Base-by-base conservation (phyloP, 2,329 filamentous ascomycete species). In the Capronia coronata region DNA sequence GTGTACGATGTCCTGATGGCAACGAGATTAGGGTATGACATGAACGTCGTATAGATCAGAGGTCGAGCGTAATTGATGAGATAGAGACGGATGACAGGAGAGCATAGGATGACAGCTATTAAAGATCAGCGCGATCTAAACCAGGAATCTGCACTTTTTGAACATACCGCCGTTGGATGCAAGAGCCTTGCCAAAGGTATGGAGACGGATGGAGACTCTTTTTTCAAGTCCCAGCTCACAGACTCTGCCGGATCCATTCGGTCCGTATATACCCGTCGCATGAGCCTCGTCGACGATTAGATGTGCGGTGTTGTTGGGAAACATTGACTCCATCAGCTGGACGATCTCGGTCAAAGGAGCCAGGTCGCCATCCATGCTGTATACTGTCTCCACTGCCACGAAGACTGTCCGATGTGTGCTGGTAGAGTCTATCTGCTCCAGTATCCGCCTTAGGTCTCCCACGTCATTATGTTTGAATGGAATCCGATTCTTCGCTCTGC, bases 321-420 rank as follows among this genome's bases (percentile, higher is more conserved):
- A 66, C 0, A 76, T 60, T 1, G 68, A 64, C 34, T 84, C 74
- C 0, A 84, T 75, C 3, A 77, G 69, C 0, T 72, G 64, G 1
- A 84, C 73, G 14, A 90, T 77, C 4, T 80, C 74, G 9, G 62
- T 60, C 9, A 93, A 68, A 0, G 83, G 83, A 0, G 78, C 78
- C 14, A 87, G 68, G 57, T 90, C 85, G 0, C 87, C 87, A 46
- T 91, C 86, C 87, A 93, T 93, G 63, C 84, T 89, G 64, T 93
- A 91, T 0, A 88, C 71, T 0, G 76, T 78, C 58, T 88, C 84
- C 0, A 87, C 72, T 0, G 79, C 79, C n/a, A 88, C 64, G 56
- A 88, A 85, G 2, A 87, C 73, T 55, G 78, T 82, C 22, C 49
- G 39, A 13, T 23, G 47, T 1, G 41, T 13, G 19, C 21, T 35